Evolutionary conservation across 495 filamentous ascomycete genomes (phyloP).

Genomic region (Penicilliopsis zonata): DNA sequence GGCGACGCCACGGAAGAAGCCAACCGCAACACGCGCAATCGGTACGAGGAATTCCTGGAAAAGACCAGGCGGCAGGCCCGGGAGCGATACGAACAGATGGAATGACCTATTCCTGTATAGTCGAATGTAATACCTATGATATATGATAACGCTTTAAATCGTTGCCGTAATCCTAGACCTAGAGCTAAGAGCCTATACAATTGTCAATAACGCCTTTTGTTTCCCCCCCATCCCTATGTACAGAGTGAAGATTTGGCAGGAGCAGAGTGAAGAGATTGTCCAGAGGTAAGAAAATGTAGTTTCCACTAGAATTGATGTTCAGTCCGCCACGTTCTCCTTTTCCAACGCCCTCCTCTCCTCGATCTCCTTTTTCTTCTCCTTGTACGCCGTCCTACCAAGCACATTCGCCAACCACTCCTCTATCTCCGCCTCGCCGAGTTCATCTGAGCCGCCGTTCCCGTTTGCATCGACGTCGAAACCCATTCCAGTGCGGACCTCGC

Average conservation of each 20-base stretch:
- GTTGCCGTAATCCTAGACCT: too few relatives aligned
- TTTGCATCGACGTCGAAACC: slow-evolving; percentile 18
- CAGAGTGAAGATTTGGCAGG: too few relatives aligned
- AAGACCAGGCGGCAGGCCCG: slow-evolving; percentile 70
- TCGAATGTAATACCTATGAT: too few relatives aligned
- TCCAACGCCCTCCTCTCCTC: slow-evolving; percentile 24
- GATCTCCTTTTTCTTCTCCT: slow-evolving; percentile 27
- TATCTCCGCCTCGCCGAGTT: slow-evolving; percentile 50
- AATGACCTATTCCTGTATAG: too few relatives aligned
- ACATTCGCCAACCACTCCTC: slow-evolving; percentile 59
- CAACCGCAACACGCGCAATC: slow-evolving; percentile 53
- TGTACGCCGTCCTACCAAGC: slow-evolving; percentile 40
- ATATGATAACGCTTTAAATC: too few relatives aligned
- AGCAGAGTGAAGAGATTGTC: too few relatives aligned
- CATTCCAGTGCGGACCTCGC: slow-evolving; percentile 35
- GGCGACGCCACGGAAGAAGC: slow-evolving; percentile 80
- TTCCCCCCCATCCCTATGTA: too few relatives aligned
- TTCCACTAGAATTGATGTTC: slow-evolving; percentile 7
- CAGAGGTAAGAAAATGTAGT: too few relatives aligned
- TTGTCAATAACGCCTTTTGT: too few relatives aligned
- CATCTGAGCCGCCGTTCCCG: slow-evolving; percentile 16
- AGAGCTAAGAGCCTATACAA: too few relatives aligned
- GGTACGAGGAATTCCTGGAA: slow-evolving; percentile 63
- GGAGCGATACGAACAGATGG: slow-evolving; percentile 61
- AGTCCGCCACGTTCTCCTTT: slow-evolving; percentile 13